Percentiles rank a stretch among this genome's conserved stretches.
These are phyloP conservation scores for Talaromyces adpressus DNA, from an alignment of 495 filamentous ascomycete genomes.

Conservation along the genomic window DNA sequence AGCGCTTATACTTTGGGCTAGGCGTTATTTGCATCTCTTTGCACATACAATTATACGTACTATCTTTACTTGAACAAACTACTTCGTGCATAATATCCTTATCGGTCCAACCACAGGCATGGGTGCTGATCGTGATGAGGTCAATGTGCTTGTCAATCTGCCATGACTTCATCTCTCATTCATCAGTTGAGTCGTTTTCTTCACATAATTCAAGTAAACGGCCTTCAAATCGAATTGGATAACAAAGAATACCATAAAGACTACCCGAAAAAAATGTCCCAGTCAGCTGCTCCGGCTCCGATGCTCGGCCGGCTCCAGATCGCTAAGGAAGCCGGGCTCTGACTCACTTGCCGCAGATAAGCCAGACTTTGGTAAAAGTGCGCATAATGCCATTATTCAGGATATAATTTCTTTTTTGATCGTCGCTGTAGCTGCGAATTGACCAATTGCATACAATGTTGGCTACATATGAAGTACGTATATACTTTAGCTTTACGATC, in stretches of 20 bases:
- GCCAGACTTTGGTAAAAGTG: neutral
- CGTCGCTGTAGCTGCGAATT: neutral
- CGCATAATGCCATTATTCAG: conserved; percentile 4
- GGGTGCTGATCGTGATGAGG: neutral
- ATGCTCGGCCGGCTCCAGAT: neutral
- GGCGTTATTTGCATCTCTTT: neutral
- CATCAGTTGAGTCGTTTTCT: neutral
- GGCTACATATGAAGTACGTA: neutral
- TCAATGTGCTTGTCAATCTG: neutral
- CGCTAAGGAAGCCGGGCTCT: too few species aligned
- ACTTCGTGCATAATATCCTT: neutral
- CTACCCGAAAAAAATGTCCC: neutral
- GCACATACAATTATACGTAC: too few species aligned
- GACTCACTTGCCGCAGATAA: neutral
- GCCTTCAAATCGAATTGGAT: neutral
- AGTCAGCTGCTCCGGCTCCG: neutral
- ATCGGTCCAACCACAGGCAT: neutral
- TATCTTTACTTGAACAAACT: neutral
- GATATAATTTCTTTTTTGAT: neutral
- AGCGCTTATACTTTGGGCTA: neutral
- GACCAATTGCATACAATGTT: neutral
- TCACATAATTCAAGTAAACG: neutral
- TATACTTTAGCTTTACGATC: neutral
- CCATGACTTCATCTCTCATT: neutral
- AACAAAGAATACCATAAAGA: neutral